Evolutionary conservation across 176 grass and related monocot genomes (phyloP).

Genomic region (Oryza glumipatula): DNA sequence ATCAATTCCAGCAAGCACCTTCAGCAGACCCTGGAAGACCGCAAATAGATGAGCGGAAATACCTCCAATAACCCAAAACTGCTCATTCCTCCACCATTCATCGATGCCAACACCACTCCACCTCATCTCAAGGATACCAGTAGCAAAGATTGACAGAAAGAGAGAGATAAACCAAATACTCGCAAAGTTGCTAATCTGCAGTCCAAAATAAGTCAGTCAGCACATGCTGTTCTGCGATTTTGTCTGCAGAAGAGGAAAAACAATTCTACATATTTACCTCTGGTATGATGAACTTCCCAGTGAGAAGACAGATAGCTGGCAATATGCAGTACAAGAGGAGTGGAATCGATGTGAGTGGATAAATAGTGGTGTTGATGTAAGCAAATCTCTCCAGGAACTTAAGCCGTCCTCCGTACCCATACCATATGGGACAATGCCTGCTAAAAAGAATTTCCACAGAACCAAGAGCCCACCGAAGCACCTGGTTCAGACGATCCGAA

Average conservation of each 20-base stretch:
- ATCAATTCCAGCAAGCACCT: conserved; percentile 77
- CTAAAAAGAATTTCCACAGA: conserved; percentile 95
- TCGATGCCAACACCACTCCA: conserved; percentile 89
- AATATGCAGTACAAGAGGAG: conserved; percentile 84
- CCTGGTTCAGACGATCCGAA: conserved; percentile 93
- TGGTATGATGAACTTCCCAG: conserved; percentile 91
- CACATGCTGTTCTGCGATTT: background rate
- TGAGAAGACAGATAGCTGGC: conserved; percentile 84
- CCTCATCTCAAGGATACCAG: conserved; percentile 86
- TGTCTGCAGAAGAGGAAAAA: background rate
- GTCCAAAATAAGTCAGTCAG: conserved; percentile 11
- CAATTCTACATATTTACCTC: conserved; percentile 50
- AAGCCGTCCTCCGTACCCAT: conserved; percentile 78
- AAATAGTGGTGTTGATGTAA: conserved; percentile 91
- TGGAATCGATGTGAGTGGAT: conserved; percentile 78
- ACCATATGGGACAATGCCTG: conserved; percentile 92
- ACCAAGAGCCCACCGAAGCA: conserved; percentile 90
- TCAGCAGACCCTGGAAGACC: conserved; percentile 78
- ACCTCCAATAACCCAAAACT: conserved; percentile 91
- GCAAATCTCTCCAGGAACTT: conserved; percentile 93
- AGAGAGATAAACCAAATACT: conserved; percentile 93
- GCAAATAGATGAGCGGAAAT: conserved; percentile 79
- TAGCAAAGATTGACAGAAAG: conserved; percentile 83
- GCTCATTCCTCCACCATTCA: conserved; percentile 89
- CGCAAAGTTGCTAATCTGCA: conserved; percentile 81